phyloP scores from a whole-genome alignment of 2,329 filamentous ascomycete genomes.

The Aureobasidium melanogenum region DNA sequence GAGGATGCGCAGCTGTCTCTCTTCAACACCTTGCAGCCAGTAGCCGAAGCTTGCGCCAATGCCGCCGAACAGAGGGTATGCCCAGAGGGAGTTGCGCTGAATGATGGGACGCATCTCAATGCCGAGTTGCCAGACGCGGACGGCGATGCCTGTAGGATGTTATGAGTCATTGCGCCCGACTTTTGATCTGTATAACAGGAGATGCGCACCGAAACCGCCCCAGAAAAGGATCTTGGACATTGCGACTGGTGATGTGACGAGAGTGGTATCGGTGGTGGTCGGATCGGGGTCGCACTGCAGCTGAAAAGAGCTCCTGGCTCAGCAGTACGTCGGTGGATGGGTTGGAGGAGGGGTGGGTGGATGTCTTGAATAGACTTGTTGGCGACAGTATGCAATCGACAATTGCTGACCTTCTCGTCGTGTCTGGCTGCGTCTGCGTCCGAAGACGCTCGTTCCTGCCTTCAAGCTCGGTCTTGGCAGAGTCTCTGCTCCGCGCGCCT shows the following conservation, averaged over 20 bases:
- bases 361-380: background rate
- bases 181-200: background rate
- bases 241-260: conserved; percentile 7
- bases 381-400: background rate
- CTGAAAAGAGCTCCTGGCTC: background rate
- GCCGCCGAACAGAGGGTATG: conserved; percentile 79
- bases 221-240: conserved; percentile 61
- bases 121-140: conserved; percentile 92
- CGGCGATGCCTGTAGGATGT: conserved; percentile 62
- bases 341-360: background rate
- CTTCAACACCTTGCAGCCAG: conserved; percentile 88
- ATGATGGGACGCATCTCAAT: conserved; percentile 98
- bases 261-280: background rate
- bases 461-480: conserved; percentile 10
- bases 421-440: background rate
- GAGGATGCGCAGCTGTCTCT: conserved; percentile 68
- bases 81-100: conserved; percentile 75
- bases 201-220: conserved; percentile 69
- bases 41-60: conserved; percentile 90
- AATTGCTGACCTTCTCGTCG: conserved; percentile 8
- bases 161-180: conserved; percentile 13
- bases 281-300: background rate
- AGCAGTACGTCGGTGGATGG: background rate
- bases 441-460: conserved; percentile 6
- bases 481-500: background rate